Evolutionary conservation across 352 stramenopile genomes (phyloP), one percentile per base, ranked within the genome.

Genomic region (Blastocystis sp.): DNA sequence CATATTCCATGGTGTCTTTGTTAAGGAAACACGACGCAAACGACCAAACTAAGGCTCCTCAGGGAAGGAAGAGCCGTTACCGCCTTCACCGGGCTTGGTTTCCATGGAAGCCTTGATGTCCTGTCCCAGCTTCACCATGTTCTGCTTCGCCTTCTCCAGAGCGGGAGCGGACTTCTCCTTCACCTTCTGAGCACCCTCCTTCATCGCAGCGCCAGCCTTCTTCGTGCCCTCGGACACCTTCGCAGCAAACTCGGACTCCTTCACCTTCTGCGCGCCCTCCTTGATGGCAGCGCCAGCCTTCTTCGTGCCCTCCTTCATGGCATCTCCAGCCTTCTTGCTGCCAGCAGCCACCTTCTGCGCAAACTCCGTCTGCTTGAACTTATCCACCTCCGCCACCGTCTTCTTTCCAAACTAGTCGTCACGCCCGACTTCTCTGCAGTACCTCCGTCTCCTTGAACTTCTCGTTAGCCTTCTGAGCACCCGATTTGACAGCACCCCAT

Each of bases 281-380:
- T 81, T 81, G 24, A 81, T 81, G 14, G 71, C 60, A 69, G 54
- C 54, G 17, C 71, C 71, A 17, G 60, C 63, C 42, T 81, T 81
- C 60, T 69, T 69, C 21, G 54, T 43, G 19, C 71, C 71, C n/a
- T 81, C 71, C 60, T 81, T 81, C 10, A 81, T 74, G 4, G 54
- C 60, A 64, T 24, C 71, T 14, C 71, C 43, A 4, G 71, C 57
- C 34, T 81, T 81, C 42, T 54, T 62, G 60, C 21, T 45, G 40
- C 60, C 60, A n/a, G 63, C 71, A 81, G 71, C 71, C 0, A 81
- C 71, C 52, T 81, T 81, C 60, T 81, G 71, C 21, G 71, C 71
- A 81, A 81, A 81, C 60, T 81, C 71, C 28, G 71, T 81, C 60
- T 81, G 71, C 71, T 81, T 81, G 60, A 81, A 81, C 28, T 81